Conservation (phyloP, 352 stramenopile species). For the Globisporangium cylindrosporum region DNA sequence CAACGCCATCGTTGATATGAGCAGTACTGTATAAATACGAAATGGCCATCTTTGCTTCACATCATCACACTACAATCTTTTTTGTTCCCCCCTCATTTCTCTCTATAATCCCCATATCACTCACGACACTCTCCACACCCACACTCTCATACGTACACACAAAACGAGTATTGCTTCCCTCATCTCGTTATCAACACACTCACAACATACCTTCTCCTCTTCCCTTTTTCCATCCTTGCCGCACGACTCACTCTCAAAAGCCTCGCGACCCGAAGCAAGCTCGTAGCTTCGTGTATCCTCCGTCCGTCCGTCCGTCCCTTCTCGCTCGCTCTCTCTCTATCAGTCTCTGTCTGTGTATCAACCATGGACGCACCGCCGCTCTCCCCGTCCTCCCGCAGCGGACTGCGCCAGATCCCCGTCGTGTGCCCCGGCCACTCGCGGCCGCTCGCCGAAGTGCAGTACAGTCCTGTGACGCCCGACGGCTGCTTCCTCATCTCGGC, state of each 20-base stretch:
- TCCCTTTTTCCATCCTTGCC: not conserved
- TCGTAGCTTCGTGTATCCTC: constrained; percentile 8
- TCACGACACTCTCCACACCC: not conserved
- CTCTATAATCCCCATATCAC: not conserved
- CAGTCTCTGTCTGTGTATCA: not conserved
- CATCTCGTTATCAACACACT: not conserved
- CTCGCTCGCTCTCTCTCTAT: not conserved
- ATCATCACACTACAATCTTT: not conserved
- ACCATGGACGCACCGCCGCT: constrained; percentile 25
- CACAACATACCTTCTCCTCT: not conserved
- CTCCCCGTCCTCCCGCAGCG: constrained; percentile 38
- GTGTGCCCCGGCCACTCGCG: constrained; percentile 84
- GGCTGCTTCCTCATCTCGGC: constrained; percentile 77
- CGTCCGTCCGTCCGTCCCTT: not conserved
- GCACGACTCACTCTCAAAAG: not conserved
- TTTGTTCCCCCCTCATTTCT: not conserved
- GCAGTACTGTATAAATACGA: not conserved
- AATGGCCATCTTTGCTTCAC: not conserved
- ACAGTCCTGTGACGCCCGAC: constrained; percentile 49
- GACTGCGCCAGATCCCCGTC: constrained; percentile 80
- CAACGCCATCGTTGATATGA: not conserved
- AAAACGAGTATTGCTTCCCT: not conserved
- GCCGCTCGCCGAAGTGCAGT: constrained; percentile 74
- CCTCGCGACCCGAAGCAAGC: constrained; percentile 2
- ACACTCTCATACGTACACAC: too few species aligned